phyloP scores from a whole-genome alignment of 257 asterid genomes.

The Anisodus tanguticus region DNA sequence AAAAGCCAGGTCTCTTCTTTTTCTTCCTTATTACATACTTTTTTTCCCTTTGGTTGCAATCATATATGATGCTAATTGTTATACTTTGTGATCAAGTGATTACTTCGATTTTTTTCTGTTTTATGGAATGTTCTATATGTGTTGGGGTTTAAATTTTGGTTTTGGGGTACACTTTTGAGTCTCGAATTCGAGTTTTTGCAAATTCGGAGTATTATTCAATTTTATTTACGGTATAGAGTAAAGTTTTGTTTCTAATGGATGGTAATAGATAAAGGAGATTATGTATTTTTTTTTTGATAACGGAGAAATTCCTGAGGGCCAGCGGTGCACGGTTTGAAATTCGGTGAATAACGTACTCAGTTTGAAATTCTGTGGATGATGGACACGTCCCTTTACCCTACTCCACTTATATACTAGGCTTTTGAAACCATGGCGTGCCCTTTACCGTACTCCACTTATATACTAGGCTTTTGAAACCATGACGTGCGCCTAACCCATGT shows the following conservation, averaged over 20 bases:
- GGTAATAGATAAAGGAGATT: too few species aligned
- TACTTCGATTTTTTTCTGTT: neutral
- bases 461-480: neutral
- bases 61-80: neutral
- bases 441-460: neutral
- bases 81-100: neutral
- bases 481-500: neutral
- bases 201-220: neutral
- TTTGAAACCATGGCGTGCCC: neutral
- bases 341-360: neutral
- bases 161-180: neutral
- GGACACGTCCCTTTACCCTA: too few species aligned
- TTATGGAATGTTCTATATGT: neutral
- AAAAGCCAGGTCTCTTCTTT: constrained; percentile 47
- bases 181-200: neutral
- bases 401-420: too few species aligned
- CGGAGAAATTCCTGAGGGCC: too few species aligned
- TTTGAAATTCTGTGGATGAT: neutral
- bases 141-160: neutral
- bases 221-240: neutral
- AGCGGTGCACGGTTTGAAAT: neutral
- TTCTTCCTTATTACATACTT: neutral
- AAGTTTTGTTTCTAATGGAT: neutral
- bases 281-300: too few species aligned
- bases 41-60: neutral